Conservation (phyloP, 495 filamentous ascomycete species). For the Jackrogersella minutella region DNA sequence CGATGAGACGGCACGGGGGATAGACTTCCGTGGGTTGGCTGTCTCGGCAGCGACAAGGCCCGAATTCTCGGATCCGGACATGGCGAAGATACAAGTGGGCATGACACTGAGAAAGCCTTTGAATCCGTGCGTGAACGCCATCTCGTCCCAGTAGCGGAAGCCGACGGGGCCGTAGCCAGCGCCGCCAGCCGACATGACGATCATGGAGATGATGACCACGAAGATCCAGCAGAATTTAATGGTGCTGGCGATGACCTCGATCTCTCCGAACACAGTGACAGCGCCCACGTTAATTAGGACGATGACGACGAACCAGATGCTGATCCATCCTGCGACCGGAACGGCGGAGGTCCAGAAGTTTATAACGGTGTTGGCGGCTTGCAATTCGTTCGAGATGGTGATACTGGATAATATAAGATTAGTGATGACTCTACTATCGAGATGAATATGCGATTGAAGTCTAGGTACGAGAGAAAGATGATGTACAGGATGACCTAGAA, state of each 20-base stretch:
- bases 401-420: conserved; percentile 44
- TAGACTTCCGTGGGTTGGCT: conserved; percentile 60
- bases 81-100: conserved; percentile 69
- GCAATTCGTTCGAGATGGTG: conserved; percentile 70
- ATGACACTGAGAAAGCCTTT: conserved; percentile 68
- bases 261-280: conserved; percentile 69
- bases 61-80: conserved; percentile 66
- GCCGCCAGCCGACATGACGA: conserved; percentile 67
- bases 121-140: conserved; percentile 66
- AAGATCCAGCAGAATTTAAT: conserved; percentile 70
- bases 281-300: conserved; percentile 69
- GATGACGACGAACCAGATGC: conserved; percentile 70
- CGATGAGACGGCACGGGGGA: conserved; percentile 64
- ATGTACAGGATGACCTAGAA: neutral
- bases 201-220: conserved; percentile 67
- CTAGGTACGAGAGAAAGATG: neutral
- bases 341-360: conserved; percentile 65
- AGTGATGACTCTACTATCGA: neutral
- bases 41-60: conserved; percentile 69
- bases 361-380: conserved; percentile 69
- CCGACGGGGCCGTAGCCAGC: conserved; percentile 50
- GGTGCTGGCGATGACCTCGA: conserved; percentile 69
- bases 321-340: conserved; percentile 59
- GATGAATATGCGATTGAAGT: neutral
- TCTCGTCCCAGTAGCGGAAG: conserved; percentile 59